A percentile compares a stretch with the other conserved stretches of the same genome.
These are phyloP conservation scores for Bathelium albidoporum DNA, from an alignment of 495 filamentous ascomycete species.

Conservation along the genomic window DNA sequence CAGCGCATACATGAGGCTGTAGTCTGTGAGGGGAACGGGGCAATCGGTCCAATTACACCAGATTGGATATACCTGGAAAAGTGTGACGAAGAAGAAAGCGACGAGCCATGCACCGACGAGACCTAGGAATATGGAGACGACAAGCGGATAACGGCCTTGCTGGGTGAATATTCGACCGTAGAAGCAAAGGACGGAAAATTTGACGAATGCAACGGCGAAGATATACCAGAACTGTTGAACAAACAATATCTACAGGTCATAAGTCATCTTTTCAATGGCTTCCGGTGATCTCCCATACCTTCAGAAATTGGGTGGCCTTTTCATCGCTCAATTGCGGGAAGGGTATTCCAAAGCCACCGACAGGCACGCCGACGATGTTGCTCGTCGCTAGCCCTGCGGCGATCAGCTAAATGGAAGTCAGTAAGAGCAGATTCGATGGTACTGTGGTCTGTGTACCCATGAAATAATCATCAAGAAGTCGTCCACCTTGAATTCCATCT, in stretches of 20 bases:
- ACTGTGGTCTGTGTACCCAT: neutral
- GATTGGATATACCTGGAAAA: conserved; percentile 1
- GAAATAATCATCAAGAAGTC: neutral
- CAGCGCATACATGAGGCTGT: conserved; percentile 2
- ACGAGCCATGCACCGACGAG: neutral
- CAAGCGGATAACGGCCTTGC: neutral
- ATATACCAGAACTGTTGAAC: conserved; percentile 3
- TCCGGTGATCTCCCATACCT: too few relatives aligned
- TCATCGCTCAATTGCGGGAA: neutral
- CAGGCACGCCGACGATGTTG: neutral
- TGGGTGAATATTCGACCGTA: neutral
- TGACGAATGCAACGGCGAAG: neutral
- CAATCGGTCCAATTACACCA: conserved; percentile 1
- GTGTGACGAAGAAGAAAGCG: neutral
- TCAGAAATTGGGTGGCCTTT: neutral
- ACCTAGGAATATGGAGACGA: neutral
- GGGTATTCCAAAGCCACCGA: neutral
- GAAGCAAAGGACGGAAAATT: neutral
- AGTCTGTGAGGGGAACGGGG: neutral
- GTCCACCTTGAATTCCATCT: neutral
- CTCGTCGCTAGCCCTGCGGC: neutral
- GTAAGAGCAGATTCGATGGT: neutral
- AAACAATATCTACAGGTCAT: neutral
- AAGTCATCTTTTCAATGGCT: too few relatives aligned
- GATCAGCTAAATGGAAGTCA: neutral